phyloP scores from a whole-genome alignment of 805 yeast genomes.

The Candida taoyuanica region DNA sequence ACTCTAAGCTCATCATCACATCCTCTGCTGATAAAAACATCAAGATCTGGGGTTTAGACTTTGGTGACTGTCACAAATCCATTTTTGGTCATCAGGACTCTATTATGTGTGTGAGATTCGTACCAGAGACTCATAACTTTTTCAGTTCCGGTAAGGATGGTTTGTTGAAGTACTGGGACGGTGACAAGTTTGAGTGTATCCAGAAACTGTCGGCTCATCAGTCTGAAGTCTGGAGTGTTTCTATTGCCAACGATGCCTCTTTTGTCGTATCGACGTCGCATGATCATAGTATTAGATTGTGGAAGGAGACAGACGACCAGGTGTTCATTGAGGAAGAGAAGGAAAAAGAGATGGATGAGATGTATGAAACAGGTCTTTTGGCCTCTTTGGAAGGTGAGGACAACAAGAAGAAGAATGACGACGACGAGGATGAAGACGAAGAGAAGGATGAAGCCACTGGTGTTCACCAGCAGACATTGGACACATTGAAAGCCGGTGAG shows the following conservation, averaged over 20 bases:
- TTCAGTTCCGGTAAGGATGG: conserved; percentile 90
- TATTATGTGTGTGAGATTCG: conserved; percentile 80
- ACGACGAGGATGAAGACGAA: conserved; percentile 35
- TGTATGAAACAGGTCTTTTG: conserved; percentile 76
- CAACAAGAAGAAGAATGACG: conserved; percentile 34
- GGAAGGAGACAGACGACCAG: conserved; percentile 92
- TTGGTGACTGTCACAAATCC: conserved; percentile 98
- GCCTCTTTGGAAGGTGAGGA: conserved; percentile 60
- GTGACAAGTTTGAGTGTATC: conserved; percentile 90
- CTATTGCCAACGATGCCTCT: conserved; percentile 68
- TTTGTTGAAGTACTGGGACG: conserved; percentile 94
- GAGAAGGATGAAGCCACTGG: conserved; percentile 51
- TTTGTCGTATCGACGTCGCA: conserved; percentile 82
- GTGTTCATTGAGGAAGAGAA: conserved; percentile 96
- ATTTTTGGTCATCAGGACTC: conserved; percentile 96
- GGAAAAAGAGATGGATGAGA: conserved; percentile 91
- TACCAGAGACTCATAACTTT: conserved; percentile 84
- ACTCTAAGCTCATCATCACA: conserved; percentile 81
- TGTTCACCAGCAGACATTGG: conserved; percentile 80
- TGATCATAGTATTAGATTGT: conserved; percentile 88
- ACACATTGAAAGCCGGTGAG: conserved; percentile 93
- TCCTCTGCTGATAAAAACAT: conserved; percentile 97
- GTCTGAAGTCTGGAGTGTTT: conserved; percentile 89
- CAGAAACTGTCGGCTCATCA: conserved; percentile 87
- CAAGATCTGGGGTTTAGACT: conserved; percentile 97